Evolutionary conservation across 2,329 filamentous ascomycete species (phyloP), one percentile per base, ranked within the genome.

Genomic region (Apiospora arundinis): DNA sequence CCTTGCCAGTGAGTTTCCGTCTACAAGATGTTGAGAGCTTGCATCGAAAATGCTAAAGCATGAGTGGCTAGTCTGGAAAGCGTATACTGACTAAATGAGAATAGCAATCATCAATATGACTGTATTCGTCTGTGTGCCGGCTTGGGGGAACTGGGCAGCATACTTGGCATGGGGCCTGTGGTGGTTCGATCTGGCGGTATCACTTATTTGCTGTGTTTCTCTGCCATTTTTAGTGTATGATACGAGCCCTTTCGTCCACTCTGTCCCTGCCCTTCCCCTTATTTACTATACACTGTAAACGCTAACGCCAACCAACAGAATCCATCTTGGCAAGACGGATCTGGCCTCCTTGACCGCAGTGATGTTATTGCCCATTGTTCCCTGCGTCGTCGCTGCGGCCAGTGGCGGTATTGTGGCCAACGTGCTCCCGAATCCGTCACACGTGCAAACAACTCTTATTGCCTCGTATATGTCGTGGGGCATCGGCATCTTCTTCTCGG

Each of bases 391-490:
- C 45, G 89, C 90, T 0, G 85, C 92, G 0, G 89, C 89, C 1
- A 87, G 89, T 0, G 92, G 92, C 4, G 89, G 87, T n/a, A 83
- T 91, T 70, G 84, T 93, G 0, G 90, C 92, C 7, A 84, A 85
- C n/a, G 83, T 87, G 18, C 84, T 94, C 0, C 85, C 86, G 1
- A 82, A 90, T 73, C 80, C 81, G 0, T 79, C 84, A 23, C 85
- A 90, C 74, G 89, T 89, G 4, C 78, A 92, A 25, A 87, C 86
- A 48, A 93, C 92, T 0, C 76, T 93, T 28, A 81, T 92, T n/a
- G 84, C 84, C 21, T 90, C 86, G 3, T 94, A 93, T 77, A 82
- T 93, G 21, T 87, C 93, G 74, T 93, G 90, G 90, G 91, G 91
- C 0, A 88, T 90, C 71, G 89, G 90, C 5, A 85, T 82, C 75